These are phyloP conservation scores for Saccharomycopsis hybrid DNA, from an alignment of 1,139 yeast species.

Conservation along the genomic window DNA sequence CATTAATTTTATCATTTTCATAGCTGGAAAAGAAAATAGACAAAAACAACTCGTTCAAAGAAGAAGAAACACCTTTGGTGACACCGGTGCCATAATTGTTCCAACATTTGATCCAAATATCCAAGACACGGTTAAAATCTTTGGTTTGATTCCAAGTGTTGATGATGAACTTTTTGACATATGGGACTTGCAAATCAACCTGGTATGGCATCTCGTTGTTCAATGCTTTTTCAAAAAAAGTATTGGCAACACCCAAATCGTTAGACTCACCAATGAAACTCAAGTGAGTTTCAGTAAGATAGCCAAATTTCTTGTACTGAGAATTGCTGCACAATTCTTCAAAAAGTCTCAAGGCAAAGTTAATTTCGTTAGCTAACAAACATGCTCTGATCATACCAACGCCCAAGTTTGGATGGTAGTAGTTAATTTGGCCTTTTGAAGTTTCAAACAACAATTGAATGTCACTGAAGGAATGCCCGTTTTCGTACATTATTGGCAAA, in stretches of 20 bases:
- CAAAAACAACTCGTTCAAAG: slow-evolving; percentile 65
- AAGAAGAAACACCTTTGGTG: slow-evolving; percentile 57
- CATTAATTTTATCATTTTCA: slow-evolving; percentile 49
- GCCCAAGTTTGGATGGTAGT: slow-evolving; percentile 43
- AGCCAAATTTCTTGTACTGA: slow-evolving; percentile 34
- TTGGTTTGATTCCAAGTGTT: slow-evolving; percentile 55
- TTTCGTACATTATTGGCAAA: slow-evolving; percentile 59
- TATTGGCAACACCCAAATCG: slow-evolving; percentile 64
- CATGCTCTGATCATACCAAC: slow-evolving; percentile 61
- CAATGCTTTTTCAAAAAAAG: slow-evolving; percentile 68
- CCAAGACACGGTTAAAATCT: slow-evolving; percentile 51
- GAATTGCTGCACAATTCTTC: slow-evolving; percentile 37
- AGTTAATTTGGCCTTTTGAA: slow-evolving; percentile 33
- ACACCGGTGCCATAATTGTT: slow-evolving; percentile 52
- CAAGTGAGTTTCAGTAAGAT: slow-evolving; percentile 61
- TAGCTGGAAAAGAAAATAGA: slow-evolving; percentile 57
- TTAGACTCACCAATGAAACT: slow-evolving; percentile 78
- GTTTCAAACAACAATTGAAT: slow-evolving; percentile 41
- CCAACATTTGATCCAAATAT: slow-evolving; percentile 62
- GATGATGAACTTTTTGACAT: slow-evolving; percentile 59
- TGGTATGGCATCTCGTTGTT: slow-evolving; percentile 63
- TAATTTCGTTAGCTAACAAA: slow-evolving; percentile 42
- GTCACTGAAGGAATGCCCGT: slow-evolving; percentile 59
- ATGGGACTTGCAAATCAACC: slow-evolving; percentile 68
- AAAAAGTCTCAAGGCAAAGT: slow-evolving; percentile 46